A percentile compares a stretch with the other conserved stretches of the same genome.
Conservation (phyloP, 768 basidiomycete species). For the Lactarius sanguifluus region DNA sequence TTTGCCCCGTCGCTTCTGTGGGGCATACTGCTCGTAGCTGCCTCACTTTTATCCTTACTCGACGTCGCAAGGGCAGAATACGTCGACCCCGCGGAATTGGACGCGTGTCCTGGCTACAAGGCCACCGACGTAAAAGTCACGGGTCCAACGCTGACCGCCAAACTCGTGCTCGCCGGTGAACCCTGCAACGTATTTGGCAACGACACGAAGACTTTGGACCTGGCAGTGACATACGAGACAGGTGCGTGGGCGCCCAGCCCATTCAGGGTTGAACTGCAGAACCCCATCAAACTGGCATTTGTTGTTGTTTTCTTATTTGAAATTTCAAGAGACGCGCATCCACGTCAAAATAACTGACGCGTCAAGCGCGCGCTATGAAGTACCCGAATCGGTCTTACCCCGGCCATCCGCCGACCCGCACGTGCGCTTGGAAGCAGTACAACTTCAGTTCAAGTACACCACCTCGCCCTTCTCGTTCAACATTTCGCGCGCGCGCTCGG, state of each 20-base stretch:
- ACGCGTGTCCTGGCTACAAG: conserved; percentile 62
- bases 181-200: conserved; percentile 61
- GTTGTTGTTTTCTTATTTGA: not conserved
- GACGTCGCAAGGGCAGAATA: conserved; percentile 28
- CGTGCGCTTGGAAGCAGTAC: conserved; percentile 37
- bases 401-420: conserved; percentile 43
- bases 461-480: conserved; percentile 61
- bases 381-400: conserved; percentile 61
- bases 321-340: conserved; percentile 52
- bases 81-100: conserved; percentile 39
- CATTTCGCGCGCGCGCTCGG: conserved; percentile 48
- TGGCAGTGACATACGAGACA: conserved; percentile 61
- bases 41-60: not conserved
- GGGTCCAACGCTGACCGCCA: conserved; percentile 47
- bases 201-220: conserved; percentile 48
- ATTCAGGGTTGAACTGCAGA: no score
- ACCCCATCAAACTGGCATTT: not conserved
- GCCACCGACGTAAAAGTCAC: conserved; percentile 45
- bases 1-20: not conserved
- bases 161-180: conserved; percentile 50
- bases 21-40: not conserved
- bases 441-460: conserved; percentile 61
- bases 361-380: conserved; percentile 53
- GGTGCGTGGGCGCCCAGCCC: conserved; percentile 35
- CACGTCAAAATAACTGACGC: conserved; percentile 64